Percentiles rank a stretch among this genome's conserved stretches.
These are phyloP conservation scores for Tylopilus balloui DNA, from an alignment of 768 basidiomycete genomes.

Conservation along the genomic window DNA sequence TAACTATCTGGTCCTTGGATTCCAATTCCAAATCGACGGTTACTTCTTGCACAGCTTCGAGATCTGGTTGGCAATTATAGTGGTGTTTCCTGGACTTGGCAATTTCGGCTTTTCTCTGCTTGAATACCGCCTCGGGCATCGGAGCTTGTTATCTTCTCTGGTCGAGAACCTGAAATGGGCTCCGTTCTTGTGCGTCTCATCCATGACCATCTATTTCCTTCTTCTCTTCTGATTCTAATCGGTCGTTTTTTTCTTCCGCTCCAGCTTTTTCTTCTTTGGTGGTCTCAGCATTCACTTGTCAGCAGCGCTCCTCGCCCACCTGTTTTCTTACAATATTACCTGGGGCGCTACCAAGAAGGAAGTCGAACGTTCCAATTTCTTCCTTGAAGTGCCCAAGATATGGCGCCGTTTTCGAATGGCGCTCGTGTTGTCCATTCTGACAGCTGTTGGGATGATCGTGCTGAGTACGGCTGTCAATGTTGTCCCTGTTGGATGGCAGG, in stretches of 20 bases:
- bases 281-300: slow-evolving; percentile 53
- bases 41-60: slow-evolving; percentile 79
- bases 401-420: slow-evolving; percentile 70
- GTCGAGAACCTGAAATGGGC: slow-evolving; percentile 28
- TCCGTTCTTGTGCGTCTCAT: slow-evolving; percentile 35
- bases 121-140: slow-evolving; percentile 65
- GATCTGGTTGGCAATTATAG: slow-evolving; percentile 72
- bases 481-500: slow-evolving; percentile 65
- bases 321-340: slow-evolving; percentile 55
- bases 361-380: slow-evolving; percentile 88
- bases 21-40: slow-evolving; percentile 62
- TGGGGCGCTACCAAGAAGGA: slow-evolving; percentile 73
- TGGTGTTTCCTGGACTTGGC: slow-evolving; percentile 72
- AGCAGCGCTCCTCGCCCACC: slow-evolving; percentile 49
- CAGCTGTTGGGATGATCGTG: slow-evolving; percentile 52
- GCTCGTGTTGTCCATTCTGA: slow-evolving; percentile 48
- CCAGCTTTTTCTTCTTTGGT: slow-evolving; percentile 49
- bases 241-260: neutral
- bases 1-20: slow-evolving; percentile 77
- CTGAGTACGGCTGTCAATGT: slow-evolving; percentile 39
- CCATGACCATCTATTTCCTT: neutral
- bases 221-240: neutral
- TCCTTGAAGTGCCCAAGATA: slow-evolving; percentile 83
- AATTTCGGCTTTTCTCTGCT: slow-evolving; percentile 71
- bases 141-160: slow-evolving; percentile 19